Evolutionary conservation across 148 eudicot species (phyloP), one percentile per base, ranked within the genome.

Genomic region (Fagopyrum esculentum): DNA sequence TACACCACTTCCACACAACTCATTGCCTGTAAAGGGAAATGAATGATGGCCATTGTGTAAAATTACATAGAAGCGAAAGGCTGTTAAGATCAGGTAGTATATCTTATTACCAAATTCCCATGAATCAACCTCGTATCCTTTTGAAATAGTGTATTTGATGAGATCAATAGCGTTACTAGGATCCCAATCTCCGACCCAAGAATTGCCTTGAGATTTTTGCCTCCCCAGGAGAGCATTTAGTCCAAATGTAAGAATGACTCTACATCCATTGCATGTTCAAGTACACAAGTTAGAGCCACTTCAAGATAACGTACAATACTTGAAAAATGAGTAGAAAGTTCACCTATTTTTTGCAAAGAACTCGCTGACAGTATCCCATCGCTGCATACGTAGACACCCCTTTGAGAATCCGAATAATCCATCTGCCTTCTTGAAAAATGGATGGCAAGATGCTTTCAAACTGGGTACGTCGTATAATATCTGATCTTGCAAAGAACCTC

Each of bases 221-320:
- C 97, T 87, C 73, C 98, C 98, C 15, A 83, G 13, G 46, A 94
- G 85, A 26, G 98, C 98, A 75, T 94, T 94, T 78, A 94, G 81
- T 80, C 98, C 98, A 52, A 92, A 92, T 48, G 90, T 85, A 26
- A 87, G 81, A 72, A 81, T 76, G 13, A 89, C 96, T 76, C 98
- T 92, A 82, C 64, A 72, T 45, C 15, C 30, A 45, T 71, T 3
- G n/a, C 26, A 13, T 19, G 7, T 12, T 6, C 9, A 71, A 6
- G n/a, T 44, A 66, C 40, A 35, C 40, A 35, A 35, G 40, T 35
- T 35, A 45, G 45, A 35, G 26, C 16, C 2, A 40, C 8, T 51
- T 64, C 1, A 17, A 29, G 70, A 29, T 64, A 9, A 64, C 6
- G 43, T 30, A 22, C 15, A 29, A 64, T 13, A 7, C 13, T 22